Conservation (phyloP, 1,139 yeast genomes). For the Yamadazyma epiphylla region DNA sequence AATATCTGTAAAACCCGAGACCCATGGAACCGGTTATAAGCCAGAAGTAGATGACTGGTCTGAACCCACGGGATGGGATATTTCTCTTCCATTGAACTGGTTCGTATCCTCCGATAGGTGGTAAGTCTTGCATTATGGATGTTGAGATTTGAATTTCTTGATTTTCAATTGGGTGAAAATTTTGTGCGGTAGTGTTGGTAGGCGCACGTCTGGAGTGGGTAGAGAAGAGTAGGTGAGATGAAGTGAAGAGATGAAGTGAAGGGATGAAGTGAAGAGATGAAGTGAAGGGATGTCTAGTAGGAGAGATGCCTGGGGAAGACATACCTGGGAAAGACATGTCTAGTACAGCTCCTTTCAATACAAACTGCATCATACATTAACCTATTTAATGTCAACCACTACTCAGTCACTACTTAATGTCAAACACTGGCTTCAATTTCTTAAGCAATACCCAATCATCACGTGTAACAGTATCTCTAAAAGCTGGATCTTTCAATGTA, state of each 20-base stretch:
- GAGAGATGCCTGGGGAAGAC: not conserved
- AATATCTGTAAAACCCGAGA: slow-evolving; percentile 68
- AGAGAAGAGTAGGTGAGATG: not conserved
- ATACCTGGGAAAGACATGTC: not conserved
- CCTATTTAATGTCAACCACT: slow-evolving; percentile 1
- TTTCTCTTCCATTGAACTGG: slow-evolving; percentile 89
- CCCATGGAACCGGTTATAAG: slow-evolving; percentile 61
- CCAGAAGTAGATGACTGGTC: slow-evolving; percentile 69
- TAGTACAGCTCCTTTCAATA: no score
- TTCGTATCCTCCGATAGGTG: slow-evolving; percentile 85
- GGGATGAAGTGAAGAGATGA: not conserved
- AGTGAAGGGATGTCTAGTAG: not conserved
- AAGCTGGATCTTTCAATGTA: slow-evolving; percentile 96
- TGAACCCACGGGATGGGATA: slow-evolving; percentile 79
- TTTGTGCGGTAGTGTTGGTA: no score
- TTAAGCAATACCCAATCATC: slow-evolving; percentile 93
- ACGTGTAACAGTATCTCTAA: slow-evolving; percentile 88
- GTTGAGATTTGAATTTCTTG: slow-evolving; percentile 1
- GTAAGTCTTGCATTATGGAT: slow-evolving; percentile 67
- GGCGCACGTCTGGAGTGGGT: no score
- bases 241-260: not conserved
- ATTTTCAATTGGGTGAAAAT: slow-evolving; percentile 5
- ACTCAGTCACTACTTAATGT: slow-evolving; percentile 48
- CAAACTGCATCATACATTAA: no score
- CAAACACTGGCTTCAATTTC: slow-evolving; percentile 84